Evolutionary conservation across 257 asterid species (phyloP), one percentile per base, ranked within the genome.

Genomic region (Gentiana straminea): DNA sequence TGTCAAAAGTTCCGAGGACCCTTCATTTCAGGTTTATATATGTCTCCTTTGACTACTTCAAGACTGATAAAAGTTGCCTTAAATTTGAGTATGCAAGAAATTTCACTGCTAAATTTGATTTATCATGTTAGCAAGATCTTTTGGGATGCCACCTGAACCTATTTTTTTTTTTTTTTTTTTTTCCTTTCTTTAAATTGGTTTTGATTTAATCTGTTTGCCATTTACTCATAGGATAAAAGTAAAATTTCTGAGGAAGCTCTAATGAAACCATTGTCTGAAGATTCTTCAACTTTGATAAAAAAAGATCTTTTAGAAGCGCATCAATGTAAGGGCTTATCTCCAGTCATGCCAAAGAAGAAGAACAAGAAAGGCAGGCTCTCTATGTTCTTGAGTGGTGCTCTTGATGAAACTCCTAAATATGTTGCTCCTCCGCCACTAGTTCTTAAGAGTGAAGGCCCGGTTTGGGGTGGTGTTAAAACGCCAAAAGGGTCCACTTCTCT

Each of bases 391-490:
- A 92, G 79, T 67, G 97, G 99, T 33, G 97, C 91, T 66, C 94
- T 92, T 59, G 97, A 92, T 46, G 93, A 88, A 47, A 70, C 68
- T 47, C 85, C 94, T 9, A 80, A 85, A 73, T 46, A 15, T 48
- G 70, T 53, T 58, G 67, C 63, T 12, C 84, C 83, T 2, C 77
- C 90, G 12, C 86, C 78, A 3, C 65, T 77, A 39, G 50, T 70
- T 43, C 64, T 71, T 65, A 92, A 75, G 81, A 72, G 65, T 52
- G 95, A 86, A 68, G 97, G 81, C 51, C 97, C 99, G 47, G 99
- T 91, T 49, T 92, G 97, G 97, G 99, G 99, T 58, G 99, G 99
- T 64, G 87, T 83, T 56, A 83, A 77, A 70, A 67, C 77, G 54
- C 47, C 75, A 1, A 68, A 64, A 49, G 86, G 81, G 33, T 49